These are phyloP conservation scores for Calvatia gigantea DNA, from an alignment of 768 basidiomycete species.

Conservation along the genomic window DNA sequence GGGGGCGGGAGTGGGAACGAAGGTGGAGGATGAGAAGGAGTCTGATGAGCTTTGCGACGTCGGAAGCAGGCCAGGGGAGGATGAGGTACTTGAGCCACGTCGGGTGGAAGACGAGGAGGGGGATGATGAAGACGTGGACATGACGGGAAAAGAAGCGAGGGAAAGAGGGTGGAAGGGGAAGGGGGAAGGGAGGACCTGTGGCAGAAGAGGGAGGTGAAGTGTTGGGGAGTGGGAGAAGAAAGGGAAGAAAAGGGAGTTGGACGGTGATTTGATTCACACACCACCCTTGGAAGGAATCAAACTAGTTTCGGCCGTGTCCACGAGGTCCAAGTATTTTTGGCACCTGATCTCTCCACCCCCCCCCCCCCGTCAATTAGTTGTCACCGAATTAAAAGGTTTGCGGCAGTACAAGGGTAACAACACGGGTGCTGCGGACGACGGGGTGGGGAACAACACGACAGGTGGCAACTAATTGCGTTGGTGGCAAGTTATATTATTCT, in stretches of 20 bases:
- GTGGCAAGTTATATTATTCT: too few species aligned
- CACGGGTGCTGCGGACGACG: neutral
- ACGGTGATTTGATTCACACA: slow-evolving; percentile 4
- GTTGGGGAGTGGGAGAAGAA: neutral
- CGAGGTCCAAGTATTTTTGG: slow-evolving; percentile 10
- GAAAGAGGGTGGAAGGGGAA: neutral
- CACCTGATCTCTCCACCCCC: neutral
- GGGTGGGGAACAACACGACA: neutral
- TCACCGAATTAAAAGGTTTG: too few species aligned
- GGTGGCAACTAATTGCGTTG: too few species aligned
- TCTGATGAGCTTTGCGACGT: neutral
- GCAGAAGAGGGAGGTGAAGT: neutral
- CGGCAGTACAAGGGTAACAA: too few species aligned
- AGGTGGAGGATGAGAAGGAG: neutral
- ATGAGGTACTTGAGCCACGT: too few species aligned
- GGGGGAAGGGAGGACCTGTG: too few species aligned
- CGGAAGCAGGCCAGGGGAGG: too few species aligned
- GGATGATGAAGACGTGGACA: neutral
- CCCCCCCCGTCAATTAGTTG: neutral
- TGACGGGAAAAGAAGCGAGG: neutral
- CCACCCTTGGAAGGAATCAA: neutral
- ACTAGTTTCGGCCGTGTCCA: neutral
- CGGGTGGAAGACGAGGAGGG: neutral
- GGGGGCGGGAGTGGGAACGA: neutral
- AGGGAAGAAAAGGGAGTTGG: neutral